Evolutionary conservation across 768 basidiomycete species (phyloP).

Genomic region (Chalciporus pseudorubinellus): DNA sequence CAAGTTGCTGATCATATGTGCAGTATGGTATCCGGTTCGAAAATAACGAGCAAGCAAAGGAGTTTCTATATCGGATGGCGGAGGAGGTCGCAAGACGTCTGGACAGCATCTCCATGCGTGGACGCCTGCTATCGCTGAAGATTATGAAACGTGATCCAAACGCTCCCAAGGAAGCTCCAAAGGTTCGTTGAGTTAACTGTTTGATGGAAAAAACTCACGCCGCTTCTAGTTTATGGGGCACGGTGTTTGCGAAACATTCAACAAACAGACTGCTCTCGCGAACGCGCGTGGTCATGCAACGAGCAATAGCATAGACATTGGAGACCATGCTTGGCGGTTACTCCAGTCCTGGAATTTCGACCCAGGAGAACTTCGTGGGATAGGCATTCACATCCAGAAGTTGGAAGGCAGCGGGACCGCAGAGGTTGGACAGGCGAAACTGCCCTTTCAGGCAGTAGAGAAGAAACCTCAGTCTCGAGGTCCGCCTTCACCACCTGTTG

Average conservation of each 20-base stretch:
- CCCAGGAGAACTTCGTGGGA: slow-evolving; percentile 83
- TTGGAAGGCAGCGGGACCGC: slow-evolving; percentile 53
- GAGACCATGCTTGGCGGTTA: slow-evolving; percentile 72
- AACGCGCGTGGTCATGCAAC: slow-evolving; percentile 67
- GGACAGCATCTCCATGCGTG: slow-evolving; percentile 63
- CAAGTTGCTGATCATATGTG: slow-evolving; percentile 1
- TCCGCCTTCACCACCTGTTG: neutral
- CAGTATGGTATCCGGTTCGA: slow-evolving; percentile 97
- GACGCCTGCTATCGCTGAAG: slow-evolving; percentile 79
- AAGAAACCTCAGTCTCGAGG: slow-evolving; percentile 1
- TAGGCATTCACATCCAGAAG: slow-evolving; percentile 90
- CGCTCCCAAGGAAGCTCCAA: slow-evolving; percentile 87
- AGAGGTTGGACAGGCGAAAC: slow-evolving; percentile 53
- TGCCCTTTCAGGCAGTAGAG: slow-evolving; percentile 51
- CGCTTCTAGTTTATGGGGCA: slow-evolving; percentile 80
- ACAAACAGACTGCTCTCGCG: slow-evolving; percentile 62
- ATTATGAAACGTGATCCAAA: slow-evolving; percentile 83
- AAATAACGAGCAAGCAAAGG: slow-evolving; percentile 74
- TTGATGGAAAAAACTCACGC: slow-evolving; percentile 1
- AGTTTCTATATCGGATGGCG: slow-evolving; percentile 74
- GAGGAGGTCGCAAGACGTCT: slow-evolving; percentile 74
- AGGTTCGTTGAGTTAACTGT: slow-evolving; percentile 47
- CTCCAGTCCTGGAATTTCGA: slow-evolving; percentile 74
- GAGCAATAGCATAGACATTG: slow-evolving; percentile 68
- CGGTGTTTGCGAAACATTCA: slow-evolving; percentile 80